A percentile compares a stretch with the other conserved stretches of the same genome.
phyloP scores from a whole-genome alignment of 768 basidiomycete genomes.

The Sistotremastrum niveocremeum region DNA sequence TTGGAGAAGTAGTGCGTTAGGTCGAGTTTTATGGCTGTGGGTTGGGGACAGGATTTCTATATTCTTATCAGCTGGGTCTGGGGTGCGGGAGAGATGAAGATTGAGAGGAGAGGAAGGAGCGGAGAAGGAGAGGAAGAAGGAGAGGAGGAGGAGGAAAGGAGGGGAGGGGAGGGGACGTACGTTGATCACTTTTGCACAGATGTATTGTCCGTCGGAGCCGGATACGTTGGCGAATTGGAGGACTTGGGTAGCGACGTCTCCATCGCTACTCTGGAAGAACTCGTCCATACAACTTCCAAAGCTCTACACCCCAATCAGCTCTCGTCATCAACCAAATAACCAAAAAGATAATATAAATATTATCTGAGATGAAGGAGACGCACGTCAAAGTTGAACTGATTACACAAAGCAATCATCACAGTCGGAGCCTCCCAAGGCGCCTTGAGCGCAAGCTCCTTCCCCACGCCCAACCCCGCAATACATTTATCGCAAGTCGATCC shows the following conservation, averaged over 20 bases:
- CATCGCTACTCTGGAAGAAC: constrained; percentile 5
- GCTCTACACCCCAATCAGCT: neutral
- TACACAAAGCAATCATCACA: constrained; percentile 5
- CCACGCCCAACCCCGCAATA: constrained; percentile 2
- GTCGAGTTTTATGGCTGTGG: neutral
- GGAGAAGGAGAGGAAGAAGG: neutral
- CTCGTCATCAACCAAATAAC: neutral
- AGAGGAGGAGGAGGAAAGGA: neutral
- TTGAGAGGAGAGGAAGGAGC: neutral
- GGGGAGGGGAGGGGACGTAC: neutral
- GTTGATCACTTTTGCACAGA: no score
- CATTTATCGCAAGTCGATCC: constrained; percentile 2
- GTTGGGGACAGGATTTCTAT: constrained; percentile 2
- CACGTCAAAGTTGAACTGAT: constrained; percentile 4
- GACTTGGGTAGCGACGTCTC: constrained; percentile 6
- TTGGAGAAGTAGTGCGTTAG: constrained; percentile 2
- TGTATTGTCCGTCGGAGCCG: constrained; percentile 3
- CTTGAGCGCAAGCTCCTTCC: constrained; percentile 3
- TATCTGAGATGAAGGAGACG: neutral
- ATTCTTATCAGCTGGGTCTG: neutral
- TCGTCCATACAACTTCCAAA: constrained; percentile 5
- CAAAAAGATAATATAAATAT: neutral
- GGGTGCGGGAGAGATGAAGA: neutral
- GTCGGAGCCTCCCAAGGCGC: constrained; percentile 7
- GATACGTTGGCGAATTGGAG: constrained; percentile 5